Base-by-base conservation (phyloP, 2,329 filamentous ascomycete species). In the Eutypa lata region DNA sequence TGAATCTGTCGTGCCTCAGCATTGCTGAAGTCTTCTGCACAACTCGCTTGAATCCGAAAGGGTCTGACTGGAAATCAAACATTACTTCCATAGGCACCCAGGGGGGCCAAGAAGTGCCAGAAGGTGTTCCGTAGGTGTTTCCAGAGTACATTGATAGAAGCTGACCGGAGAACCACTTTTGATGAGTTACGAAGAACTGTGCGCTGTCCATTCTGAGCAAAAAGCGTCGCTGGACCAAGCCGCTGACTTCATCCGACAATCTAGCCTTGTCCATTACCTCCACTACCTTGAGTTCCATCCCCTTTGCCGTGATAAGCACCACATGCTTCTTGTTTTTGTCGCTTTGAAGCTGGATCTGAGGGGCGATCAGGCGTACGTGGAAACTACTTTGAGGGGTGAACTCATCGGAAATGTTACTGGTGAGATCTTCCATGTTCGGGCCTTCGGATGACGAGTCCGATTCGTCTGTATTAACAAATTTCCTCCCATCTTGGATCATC, bases 31-130 rank as follows among this genome's bases (percentile, higher is more conserved):
- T 99, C 70, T 95, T 93, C 69, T 97, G 91, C 11, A 99, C 92
- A 28, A 99, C 92, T 55, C 94, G 86, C 68, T 93, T 93, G 77
- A 99, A 99, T n/a, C 95, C 94, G 65, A 96, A 96, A 0, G 94
- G 93, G 69, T 96, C 92, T 6, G 89, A 82, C 59, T 93, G 79
- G 71, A 97, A 99, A 70, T 97, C 92, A 65, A 96, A 97, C 88
- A 99, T 97, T 62, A 96, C 90, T 72, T 99, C 94, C 75, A 99
- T 88, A 0, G 94, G 94, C 46, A 97, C 90, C 94, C 94, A 99
- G 1, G 94, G 94, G 11, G 94, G 94, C 94, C 95, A 99, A 16
- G 90, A 86, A 3, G 91, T 90, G 10, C 91, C 91, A 35, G 83
- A 80, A 40, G 90, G 85, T 28, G 91, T 88, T 37, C 95, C 95